Evolutionary conservation across 1,284 basidiomycete genomes (phyloP), one percentile per base, ranked within the genome.

Genomic region (Tilletia setariae): DNA sequence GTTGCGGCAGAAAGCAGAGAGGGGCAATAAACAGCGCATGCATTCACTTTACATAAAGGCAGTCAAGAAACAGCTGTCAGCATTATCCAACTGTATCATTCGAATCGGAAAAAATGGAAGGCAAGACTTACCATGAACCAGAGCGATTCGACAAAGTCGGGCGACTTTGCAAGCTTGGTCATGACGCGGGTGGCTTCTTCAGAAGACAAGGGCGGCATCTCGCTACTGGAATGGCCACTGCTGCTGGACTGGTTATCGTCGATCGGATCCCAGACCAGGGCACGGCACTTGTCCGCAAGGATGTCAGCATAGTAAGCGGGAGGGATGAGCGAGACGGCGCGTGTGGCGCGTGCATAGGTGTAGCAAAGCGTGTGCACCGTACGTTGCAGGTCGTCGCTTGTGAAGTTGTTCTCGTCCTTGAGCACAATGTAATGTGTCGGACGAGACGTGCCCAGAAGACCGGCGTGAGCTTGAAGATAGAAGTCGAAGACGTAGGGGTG

Each of bases 401-500:
- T 71, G 73, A 82, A 83, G 53, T 76, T 70, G 64, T 82, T 77
- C 75, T 85, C 85, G 74, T 85, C 83, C 67, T 70, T 72, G 23
- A 75, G 63, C 8, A 74, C 70, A 40, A 82, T 73, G 72, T 85
- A 85, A 69, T 85, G 85, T 16, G 84, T 84, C 0, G 85, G 85
- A 7, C 83, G 76, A 6, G 84, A 83, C 0, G 84, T 84, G 63
- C 80, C 80, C 11, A 77, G 75, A 19, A 82, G 68, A n/a, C 79
- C 79, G 13, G 76, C 75, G 64, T 82, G 80, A 35, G 79, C 72
- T 63, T 76, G 73, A 1, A 77, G 66, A 68, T 74, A 74, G 23
- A 74, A 74, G 69, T 85, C 84, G 64, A 84, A 85, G 2, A 80
- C 82, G 74, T 80, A 85, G 0, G 85, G 85, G 65, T 85, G 85